Base-by-base conservation (phyloP, 352 stramenopile species). In the Thraustotheca clavata region DNA sequence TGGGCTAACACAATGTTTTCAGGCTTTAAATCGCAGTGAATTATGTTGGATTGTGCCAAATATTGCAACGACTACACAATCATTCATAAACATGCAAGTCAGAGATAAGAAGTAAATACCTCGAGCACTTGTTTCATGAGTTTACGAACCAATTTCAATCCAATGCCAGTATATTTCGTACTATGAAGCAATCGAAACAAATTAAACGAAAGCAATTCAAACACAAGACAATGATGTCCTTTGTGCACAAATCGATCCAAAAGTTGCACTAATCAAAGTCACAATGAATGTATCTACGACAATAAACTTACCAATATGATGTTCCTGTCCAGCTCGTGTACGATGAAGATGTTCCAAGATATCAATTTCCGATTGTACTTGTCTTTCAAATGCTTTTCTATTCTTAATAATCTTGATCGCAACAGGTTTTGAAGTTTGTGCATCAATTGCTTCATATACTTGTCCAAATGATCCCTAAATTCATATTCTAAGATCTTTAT, bases 371-470 rank as follows among this genome's bases (percentile, higher is more conserved):
- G 89, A 98, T 80, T 97, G 91, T 5, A 96, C 96, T 71, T 99
- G 97, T 49, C 92, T 75, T 22, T 91, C 89, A 70, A 99, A 99
- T 47, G 96, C 89, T 69, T 96, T 96, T 67, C 98, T 98, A 71
- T 94, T 98, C 79, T 99, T 99, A 55, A 99, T 98, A 62, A 99
- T 98, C 77, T 99, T 99, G 70, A 98, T 98, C 8, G 95, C 95
- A n/a, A 99, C 95, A n/a, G 96, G 71, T 40, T 79, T 62, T 3
- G 88, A 73, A 1, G 81, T 96, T 61, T 83, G 55, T 8, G 80
- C 76, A 67, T 95, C 86, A 5, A 80, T n/a, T 8, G 77, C 84
- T 63, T 91, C 78, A 38, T 91, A 73, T 8, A 95, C 86, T 65
- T 90, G 78, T 22, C 86, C 86, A 62, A 94, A 95, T 4, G 86